Evolutionary conservation across 306 rosid species (phyloP).

Genomic region (Fragaria ananassa): DNA sequence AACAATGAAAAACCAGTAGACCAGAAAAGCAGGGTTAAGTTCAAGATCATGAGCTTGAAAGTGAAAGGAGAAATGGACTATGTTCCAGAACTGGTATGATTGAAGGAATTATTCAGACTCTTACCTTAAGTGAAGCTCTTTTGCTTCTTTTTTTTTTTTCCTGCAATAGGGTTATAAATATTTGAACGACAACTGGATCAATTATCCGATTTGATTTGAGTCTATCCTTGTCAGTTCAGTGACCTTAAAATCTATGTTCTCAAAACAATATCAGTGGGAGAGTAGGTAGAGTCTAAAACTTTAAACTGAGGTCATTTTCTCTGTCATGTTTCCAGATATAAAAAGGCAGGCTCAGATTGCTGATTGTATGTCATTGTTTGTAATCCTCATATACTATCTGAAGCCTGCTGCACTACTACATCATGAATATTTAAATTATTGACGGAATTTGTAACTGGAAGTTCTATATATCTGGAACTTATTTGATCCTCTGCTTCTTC

Average conservation of each 20-base stretch:
- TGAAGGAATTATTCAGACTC: slow-evolving; percentile 12
- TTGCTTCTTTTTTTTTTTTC: not conserved
- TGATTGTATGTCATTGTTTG: not conserved
- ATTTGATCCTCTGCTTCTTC: not conserved
- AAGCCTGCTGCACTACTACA: not conserved
- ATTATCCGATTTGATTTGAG: not conserved
- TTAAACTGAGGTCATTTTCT: not conserved
- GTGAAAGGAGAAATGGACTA: slow-evolving; percentile 77
- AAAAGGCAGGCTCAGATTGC: not conserved
- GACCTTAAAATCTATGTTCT: not conserved
- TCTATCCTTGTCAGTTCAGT: not conserved
- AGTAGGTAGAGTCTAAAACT: not conserved
- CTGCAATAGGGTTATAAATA: not conserved
- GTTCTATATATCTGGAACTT: not conserved
- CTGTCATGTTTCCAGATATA: not conserved
- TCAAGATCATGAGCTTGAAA: slow-evolving; percentile 92
- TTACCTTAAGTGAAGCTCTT: no score
- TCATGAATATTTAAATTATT: not conserved
- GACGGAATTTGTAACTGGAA: not conserved
- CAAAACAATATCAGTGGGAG: not conserved
- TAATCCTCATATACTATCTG: not conserved
- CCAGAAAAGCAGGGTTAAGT: slow-evolving; percentile 79
- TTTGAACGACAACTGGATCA: not conserved
- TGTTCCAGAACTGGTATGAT: slow-evolving; percentile 79
- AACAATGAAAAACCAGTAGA: slow-evolving; percentile 67